These are phyloP conservation scores for Sporobolus alterniflorus DNA, from an alignment of 202 grass and related monocot genomes.

Conservation along the genomic window DNA sequence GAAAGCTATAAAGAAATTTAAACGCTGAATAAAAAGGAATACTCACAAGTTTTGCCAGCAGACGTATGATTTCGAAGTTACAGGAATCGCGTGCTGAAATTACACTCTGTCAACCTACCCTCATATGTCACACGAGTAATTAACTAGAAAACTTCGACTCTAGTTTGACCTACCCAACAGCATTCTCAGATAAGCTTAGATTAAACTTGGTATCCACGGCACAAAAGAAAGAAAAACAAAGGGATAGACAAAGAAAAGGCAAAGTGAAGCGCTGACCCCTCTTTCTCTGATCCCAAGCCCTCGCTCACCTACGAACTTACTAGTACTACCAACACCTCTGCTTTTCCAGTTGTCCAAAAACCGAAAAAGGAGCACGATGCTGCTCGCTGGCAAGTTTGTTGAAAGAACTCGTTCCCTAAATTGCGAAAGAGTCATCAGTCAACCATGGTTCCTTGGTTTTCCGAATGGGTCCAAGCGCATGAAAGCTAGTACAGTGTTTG, in stretches of 20 bases:
- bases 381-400: conserved; percentile 37
- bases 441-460: conserved; percentile 25
- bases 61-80: no score
- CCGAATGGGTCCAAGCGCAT: conserved; percentile 36
- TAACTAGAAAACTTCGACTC: neutral
- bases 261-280: conserved; percentile 49
- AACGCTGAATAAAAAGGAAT: no score
- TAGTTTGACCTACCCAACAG: neutral
- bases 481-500: conserved; percentile 29
- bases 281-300: conserved; percentile 28
- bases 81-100: no score
- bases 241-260: conserved; percentile 26
- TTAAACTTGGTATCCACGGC: conserved; percentile 48
- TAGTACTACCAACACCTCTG: neutral
- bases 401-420: conserved; percentile 34
- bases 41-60: no score
- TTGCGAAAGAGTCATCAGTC: conserved; percentile 40
- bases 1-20: neutral
- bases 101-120: no score
- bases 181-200: conserved; percentile 39
- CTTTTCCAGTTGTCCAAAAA: conserved; percentile 40
- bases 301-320: conserved; percentile 34
- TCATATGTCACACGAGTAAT: neutral
- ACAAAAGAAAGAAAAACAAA: neutral
- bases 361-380: neutral